A percentile compares a stretch with the other conserved stretches of the same genome.
Conservation (phyloP, 169 alveolate genomes). For the Babesia microti region DNA sequence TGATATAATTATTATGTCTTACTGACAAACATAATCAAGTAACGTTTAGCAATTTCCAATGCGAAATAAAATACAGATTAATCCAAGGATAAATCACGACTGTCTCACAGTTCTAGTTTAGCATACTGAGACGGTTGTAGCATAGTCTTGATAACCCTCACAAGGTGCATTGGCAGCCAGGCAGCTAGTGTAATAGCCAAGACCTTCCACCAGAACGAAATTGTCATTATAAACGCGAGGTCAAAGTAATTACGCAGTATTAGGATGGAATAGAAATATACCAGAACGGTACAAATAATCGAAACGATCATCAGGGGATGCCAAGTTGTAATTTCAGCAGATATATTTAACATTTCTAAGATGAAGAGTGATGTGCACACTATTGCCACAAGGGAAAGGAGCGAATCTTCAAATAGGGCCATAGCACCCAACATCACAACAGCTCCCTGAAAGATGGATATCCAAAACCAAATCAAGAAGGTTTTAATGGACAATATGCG, state of each 20-base stretch:
- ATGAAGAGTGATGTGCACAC: constrained; percentile 90
- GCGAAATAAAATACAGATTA: too few relatives aligned
- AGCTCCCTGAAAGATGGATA: constrained; percentile 84
- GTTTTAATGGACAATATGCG: constrained; percentile 84
- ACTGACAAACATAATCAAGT: too few relatives aligned
- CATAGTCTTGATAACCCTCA: constrained; percentile 63
- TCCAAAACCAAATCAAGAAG: constrained; percentile 91
- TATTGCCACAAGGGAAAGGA: constrained; percentile 83
- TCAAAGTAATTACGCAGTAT: constrained; percentile 80
- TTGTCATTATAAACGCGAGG: constrained; percentile 69
- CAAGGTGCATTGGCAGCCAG: constrained; percentile 81
- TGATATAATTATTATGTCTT: too few relatives aligned
- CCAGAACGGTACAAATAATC: constrained; percentile 62
- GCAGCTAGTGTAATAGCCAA: constrained; percentile 73
- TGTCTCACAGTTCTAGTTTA: too few relatives aligned
- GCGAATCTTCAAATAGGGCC: constrained; percentile 76
- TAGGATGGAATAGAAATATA: constrained; percentile 70
- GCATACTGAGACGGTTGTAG: constrained; percentile 76
- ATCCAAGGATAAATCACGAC: too few relatives aligned
- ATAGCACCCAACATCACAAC: constrained; percentile 89
- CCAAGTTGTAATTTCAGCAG: constrained; percentile 83
- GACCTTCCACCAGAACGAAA: constrained; percentile 77
- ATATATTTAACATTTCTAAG: constrained; percentile 85
- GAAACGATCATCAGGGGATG: constrained; percentile 68
- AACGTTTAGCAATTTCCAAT: too few relatives aligned